phyloP scores from a whole-genome alignment of 2,329 filamentous ascomycete species.

The Cryphonectria carpinicola region DNA sequence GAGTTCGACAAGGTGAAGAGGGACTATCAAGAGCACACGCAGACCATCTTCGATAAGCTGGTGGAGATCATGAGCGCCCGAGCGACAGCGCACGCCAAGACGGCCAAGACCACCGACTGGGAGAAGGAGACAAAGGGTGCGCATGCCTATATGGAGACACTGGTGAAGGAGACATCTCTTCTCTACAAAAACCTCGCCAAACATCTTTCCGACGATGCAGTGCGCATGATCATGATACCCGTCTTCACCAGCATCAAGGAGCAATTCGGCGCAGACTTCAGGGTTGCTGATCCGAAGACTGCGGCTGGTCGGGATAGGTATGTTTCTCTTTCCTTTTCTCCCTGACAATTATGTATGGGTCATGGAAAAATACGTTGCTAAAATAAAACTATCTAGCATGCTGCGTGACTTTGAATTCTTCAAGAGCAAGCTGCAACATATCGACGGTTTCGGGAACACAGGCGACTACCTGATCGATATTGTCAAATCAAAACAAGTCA shows the following conservation, averaged over 20 bases:
- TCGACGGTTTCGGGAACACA: constrained; percentile 78
- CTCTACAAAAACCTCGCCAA: constrained; percentile 83
- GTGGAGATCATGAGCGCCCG: constrained; percentile 89
- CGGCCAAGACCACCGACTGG: constrained; percentile 78
- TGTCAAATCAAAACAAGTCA: constrained; percentile 61
- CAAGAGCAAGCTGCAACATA: constrained; percentile 69
- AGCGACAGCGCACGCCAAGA: constrained; percentile 72
- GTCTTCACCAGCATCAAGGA: constrained; percentile 83
- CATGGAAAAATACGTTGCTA: not conserved
- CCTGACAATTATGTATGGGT: not conserved
- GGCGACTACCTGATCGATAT: constrained; percentile 71
- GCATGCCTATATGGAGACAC: constrained; percentile 81
- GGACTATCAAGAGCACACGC: constrained; percentile 85
- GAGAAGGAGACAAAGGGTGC: constrained; percentile 47
- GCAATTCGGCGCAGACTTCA: constrained; percentile 74
- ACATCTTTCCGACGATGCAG: constrained; percentile 75
- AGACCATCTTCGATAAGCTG: constrained; percentile 88
- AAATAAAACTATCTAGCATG: constrained; percentile 58
- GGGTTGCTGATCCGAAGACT: constrained; percentile 66
- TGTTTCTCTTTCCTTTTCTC: constrained; percentile 35
- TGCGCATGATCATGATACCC: constrained; percentile 81
- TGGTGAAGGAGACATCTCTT: constrained; percentile 84
- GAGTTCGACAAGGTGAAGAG: constrained; percentile 90
- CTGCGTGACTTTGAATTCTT: constrained; percentile 77
- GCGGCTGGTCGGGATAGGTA: constrained; percentile 73